phyloP scores from a whole-genome alignment of 768 basidiomycete species.

The Baorangia bicolor region DNA sequence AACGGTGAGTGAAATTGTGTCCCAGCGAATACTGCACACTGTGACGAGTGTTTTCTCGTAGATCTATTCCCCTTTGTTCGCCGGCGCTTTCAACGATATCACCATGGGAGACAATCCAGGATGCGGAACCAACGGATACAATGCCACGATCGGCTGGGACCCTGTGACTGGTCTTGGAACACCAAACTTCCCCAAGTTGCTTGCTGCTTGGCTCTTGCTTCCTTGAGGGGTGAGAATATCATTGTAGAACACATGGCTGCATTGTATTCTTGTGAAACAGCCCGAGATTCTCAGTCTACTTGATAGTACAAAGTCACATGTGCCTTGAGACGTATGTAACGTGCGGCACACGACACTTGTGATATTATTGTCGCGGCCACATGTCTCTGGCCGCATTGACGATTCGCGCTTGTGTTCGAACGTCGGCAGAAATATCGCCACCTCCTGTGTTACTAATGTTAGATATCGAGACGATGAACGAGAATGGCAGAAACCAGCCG shows the following conservation, averaged over 20 bases:
- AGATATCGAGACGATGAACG: not conserved
- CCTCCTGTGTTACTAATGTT: not conserved
- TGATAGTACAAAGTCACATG: not conserved
- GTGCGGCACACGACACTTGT: not conserved
- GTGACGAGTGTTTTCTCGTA: not conserved
- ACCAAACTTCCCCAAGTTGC: constrained; percentile 50
- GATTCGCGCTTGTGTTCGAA: not conserved
- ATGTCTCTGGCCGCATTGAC: not conserved
- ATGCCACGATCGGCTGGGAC: constrained; percentile 26
- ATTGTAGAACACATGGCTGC: not conserved
- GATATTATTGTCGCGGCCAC: too few relatives aligned
- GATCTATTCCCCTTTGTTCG: constrained; percentile 20
- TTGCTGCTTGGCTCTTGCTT: constrained; percentile 40
- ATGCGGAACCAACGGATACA: constrained; percentile 29
- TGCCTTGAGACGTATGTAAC: not conserved
- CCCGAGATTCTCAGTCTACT: not conserved
- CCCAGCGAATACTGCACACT: not conserved
- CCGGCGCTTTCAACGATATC: constrained; percentile 20
- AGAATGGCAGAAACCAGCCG: not conserved
- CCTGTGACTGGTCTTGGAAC: constrained; percentile 39
- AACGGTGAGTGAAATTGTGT: constrained; percentile 35
- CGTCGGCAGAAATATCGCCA: too few relatives aligned
- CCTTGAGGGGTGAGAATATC: constrained; percentile 25
- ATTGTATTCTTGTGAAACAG: not conserved
- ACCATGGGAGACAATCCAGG: constrained; percentile 25